Conservation (phyloP, 2,329 filamentous ascomycete species). For the Macrophomina tecta region DNA sequence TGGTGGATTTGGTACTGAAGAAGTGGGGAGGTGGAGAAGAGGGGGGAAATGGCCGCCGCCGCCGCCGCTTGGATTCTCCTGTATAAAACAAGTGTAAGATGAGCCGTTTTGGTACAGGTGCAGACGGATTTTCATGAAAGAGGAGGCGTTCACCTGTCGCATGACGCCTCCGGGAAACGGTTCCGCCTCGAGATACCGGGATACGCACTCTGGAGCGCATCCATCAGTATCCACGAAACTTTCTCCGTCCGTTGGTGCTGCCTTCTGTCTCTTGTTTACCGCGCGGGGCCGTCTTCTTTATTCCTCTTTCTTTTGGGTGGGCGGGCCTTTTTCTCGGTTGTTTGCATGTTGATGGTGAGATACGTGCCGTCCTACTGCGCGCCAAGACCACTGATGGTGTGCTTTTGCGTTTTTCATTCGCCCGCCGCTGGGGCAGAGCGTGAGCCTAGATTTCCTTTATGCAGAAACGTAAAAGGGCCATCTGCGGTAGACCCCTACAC, state of each 20-base stretch:
- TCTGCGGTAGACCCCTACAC: too few species aligned
- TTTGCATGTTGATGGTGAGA: background rate
- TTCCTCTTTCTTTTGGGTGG: background rate
- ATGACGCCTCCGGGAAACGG: too few species aligned
- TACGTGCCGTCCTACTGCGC: background rate
- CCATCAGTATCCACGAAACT: too few species aligned
- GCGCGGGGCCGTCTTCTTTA: background rate
- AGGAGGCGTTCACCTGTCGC: background rate
- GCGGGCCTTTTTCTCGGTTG: background rate
- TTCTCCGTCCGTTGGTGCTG: too few species aligned
- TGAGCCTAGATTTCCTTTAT: background rate
- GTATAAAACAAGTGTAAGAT: background rate
- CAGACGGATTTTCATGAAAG: background rate
- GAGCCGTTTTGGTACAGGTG: background rate
- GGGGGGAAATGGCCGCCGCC: background rate
- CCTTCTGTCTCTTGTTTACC: too few species aligned
- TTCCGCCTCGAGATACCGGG: too few species aligned
- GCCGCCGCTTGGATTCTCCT: background rate
- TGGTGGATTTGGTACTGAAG: background rate
- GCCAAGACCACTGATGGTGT: constrained; percentile 9
- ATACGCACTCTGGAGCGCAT: too few species aligned
- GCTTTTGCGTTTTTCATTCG: background rate
- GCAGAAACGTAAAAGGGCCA: background rate
- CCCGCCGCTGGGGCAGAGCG: background rate
- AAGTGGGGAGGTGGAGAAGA: background rate